Base-by-base conservation (phyloP, 2,329 filamentous ascomycete genomes). In the Cryphonectria nitschkei region DNA sequence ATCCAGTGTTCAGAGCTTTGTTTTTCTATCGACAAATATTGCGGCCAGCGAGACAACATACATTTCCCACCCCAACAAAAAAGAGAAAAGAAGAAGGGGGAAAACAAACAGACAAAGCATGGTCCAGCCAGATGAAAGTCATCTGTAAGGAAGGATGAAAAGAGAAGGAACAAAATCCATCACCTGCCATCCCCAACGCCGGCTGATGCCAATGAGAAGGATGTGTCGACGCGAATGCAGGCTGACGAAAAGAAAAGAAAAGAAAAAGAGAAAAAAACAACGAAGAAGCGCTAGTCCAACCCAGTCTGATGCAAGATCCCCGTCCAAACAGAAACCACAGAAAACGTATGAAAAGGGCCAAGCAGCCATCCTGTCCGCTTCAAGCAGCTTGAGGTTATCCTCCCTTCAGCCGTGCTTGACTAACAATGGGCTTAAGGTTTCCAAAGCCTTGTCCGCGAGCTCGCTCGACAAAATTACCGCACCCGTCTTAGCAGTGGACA, bases 401-500 rank as follows among this genome's bases (percentile, higher is more conserved):
- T 37, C 29, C 26, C n/a, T 2, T 68, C 46, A 69, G 16, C 60
- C 66, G 50, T 78, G 76, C 74, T 82, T 82, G 65, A 78, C 80
- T 37, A 89, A 78, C 58, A 88, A 77, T 2, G 85, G 84, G 71
- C 81, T 84, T 77, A 98, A 80, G 7, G 93, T 93, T 63, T 88
- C 87, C 75, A 98, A 83, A 0, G 93, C 95, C 70, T 88, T 88
- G n/a, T 86, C 84, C 61, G 95, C 84, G 78, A 95, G 92, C 75
- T 92, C 88, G 73, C 91, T 88, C 4, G 90, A 88, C 54, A 98
- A 88, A 77, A 98, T 94, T 13, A 98, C 95, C 6, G 94, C 95
- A 1, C 95, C 95, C 0, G 95, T 94, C 58, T 92, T 88, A 5
- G 94, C 94, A 0, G 95, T 98, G 72, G 92, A 96, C 73, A 98